Evolutionary conservation across 176 grass and related monocot species (phyloP).

Genomic region (Neostapfia colusana): DNA sequence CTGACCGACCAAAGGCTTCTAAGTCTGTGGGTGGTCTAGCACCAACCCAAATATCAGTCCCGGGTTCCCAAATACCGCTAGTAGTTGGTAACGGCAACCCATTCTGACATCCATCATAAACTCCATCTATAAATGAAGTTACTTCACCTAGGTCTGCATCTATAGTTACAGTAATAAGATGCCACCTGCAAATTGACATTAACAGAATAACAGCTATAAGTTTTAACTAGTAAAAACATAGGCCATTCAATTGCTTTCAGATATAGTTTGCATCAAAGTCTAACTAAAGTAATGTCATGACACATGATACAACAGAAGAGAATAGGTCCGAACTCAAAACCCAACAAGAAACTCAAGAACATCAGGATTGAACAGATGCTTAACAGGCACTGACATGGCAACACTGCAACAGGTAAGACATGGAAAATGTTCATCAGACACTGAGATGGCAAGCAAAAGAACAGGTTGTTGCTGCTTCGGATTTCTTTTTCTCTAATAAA

Average conservation of each 20-base stretch:
- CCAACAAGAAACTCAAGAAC: background rate
- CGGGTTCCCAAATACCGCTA: constrained; percentile 74
- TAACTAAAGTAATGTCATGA: constrained; percentile 29
- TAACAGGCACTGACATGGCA: background rate
- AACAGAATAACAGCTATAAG: constrained; percentile 19
- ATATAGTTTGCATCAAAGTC: background rate
- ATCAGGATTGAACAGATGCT: background rate
- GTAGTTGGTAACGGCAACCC: constrained; percentile 68
- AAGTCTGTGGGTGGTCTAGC: constrained; percentile 84
- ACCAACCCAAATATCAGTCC: constrained; percentile 91
- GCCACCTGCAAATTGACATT: constrained; percentile 73
- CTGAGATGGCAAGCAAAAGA: constrained; percentile 10
- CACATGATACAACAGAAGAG: constrained; percentile 26
- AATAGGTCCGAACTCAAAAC: constrained; percentile 34
- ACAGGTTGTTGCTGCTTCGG: background rate
- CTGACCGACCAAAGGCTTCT: constrained; percentile 97
- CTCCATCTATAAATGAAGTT: constrained; percentile 89
- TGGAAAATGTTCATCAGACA: constrained; percentile 14
- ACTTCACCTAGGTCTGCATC: constrained; percentile 94
- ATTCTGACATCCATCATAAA: constrained; percentile 90
- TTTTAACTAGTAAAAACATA: constrained; percentile 25
- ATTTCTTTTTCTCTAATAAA: constrained; percentile 18
- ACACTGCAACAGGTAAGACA: background rate
- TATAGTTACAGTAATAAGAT: constrained; percentile 93
- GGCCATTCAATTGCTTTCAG: background rate